phyloP scores from a whole-genome alignment of 345 rosid genomes.

The Hibiscus mutabilis region DNA sequence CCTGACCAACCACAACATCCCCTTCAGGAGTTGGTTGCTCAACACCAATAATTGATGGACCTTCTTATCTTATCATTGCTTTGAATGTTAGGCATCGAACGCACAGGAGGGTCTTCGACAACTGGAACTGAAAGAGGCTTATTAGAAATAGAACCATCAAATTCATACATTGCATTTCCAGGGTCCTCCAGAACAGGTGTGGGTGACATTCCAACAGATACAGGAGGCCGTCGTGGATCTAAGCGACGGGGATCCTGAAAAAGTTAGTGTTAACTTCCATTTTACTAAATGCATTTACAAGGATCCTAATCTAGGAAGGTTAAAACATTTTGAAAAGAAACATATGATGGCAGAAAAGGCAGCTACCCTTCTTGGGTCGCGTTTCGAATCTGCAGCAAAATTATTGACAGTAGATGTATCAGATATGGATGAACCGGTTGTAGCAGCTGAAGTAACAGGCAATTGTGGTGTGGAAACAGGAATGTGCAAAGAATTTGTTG shows the following conservation, averaged over 20 bases:
- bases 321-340: conserved; percentile 2
- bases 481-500: conserved; percentile 23
- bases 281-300: conserved; percentile 6
- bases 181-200: conserved; percentile 39
- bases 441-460: conserved; percentile 32
- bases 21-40: conserved; percentile 44
- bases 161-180: conserved; percentile 33
- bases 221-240: conserved; percentile 70
- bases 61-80: conserved; percentile 44
- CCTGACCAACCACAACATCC: conserved; percentile 31
- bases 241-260: conserved; percentile 96
- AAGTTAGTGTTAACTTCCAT: conserved; percentile 21
- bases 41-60: conserved; percentile 27
- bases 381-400: conserved; percentile 56
- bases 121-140: conserved; percentile 37
- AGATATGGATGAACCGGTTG: conserved; percentile 32
- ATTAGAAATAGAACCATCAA: conserved; percentile 43
- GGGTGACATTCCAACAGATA: conserved; percentile 40
- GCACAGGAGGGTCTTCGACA: conserved; percentile 34
- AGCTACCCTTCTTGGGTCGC: conserved; percentile 93
- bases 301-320: not conserved
- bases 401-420: conserved; percentile 36
- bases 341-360: conserved; percentile 11
- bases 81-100: conserved; percentile 24
- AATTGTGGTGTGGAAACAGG: conserved; percentile 33